These are phyloP conservation scores for Suillus sp. DNA, from an alignment of 768 basidiomycete species.

Conservation along the genomic window DNA sequence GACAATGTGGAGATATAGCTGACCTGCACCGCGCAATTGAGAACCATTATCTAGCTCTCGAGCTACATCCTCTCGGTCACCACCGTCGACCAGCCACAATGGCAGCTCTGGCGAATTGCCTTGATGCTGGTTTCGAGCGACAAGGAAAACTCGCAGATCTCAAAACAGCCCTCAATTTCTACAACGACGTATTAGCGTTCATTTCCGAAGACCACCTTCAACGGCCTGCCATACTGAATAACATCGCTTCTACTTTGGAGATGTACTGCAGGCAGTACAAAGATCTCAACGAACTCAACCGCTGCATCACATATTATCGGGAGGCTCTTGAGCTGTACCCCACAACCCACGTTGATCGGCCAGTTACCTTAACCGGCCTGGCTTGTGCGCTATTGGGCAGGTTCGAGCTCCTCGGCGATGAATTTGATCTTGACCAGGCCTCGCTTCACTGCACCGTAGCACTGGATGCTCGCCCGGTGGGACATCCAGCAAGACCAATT, in stretches of 20 bases:
- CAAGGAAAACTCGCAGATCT: constrained; percentile 29
- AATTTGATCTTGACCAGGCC: constrained; percentile 32
- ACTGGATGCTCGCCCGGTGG: constrained; percentile 6
- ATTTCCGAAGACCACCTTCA: constrained; percentile 20
- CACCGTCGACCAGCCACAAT: constrained; percentile 21
- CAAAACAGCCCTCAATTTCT: constrained; percentile 26
- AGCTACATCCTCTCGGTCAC: constrained; percentile 19
- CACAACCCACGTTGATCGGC: constrained; percentile 19
- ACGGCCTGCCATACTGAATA: constrained; percentile 20
- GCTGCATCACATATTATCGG: constrained; percentile 28
- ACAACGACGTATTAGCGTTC: constrained; percentile 28
- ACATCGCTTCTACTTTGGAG: constrained; percentile 20
- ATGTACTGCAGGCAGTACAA: constrained; percentile 24
- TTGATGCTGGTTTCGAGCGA: constrained; percentile 31
- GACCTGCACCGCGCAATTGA: constrained; percentile 33
- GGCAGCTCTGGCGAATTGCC: constrained; percentile 25
- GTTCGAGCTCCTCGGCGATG: constrained; percentile 28
- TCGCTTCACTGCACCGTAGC: constrained; percentile 20
- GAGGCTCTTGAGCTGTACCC: constrained; percentile 28
- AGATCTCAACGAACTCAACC: constrained; percentile 25
- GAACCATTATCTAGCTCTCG: constrained; percentile 25
- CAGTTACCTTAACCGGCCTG: constrained; percentile 20
- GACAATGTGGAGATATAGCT: constrained; percentile 14
- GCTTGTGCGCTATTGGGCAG: constrained; percentile 27
- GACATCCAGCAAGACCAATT: constrained; percentile 19